These are phyloP conservation scores for Cairneyella variabilis DNA, from an alignment of 495 filamentous ascomycete species.

Conservation along the genomic window DNA sequence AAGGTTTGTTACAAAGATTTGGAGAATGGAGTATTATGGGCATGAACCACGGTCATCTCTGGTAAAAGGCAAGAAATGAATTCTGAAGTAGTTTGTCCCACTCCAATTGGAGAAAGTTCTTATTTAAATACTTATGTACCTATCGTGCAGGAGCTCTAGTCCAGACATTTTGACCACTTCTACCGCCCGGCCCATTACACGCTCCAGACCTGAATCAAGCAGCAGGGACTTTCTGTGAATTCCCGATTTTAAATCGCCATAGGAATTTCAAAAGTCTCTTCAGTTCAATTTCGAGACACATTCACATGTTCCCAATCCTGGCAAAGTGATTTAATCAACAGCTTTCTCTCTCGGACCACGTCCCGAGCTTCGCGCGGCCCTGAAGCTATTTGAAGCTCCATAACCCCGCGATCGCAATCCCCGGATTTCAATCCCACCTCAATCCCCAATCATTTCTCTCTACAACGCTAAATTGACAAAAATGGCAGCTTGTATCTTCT, in stretches of 20 bases:
- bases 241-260: too few species aligned
- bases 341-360: too few species aligned
- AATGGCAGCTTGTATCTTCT: constrained; percentile 82
- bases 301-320: too few species aligned
- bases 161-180: neutral
- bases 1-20: constrained; percentile 34
- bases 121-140: constrained; percentile 22
- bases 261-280: too few species aligned
- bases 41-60: constrained; percentile 36
- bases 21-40: constrained; percentile 31
- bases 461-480: neutral
- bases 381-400: too few species aligned
- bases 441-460: too few species aligned
- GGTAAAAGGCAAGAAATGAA: constrained; percentile 42
- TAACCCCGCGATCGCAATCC: neutral
- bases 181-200: too few species aligned
- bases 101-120: constrained; percentile 20
- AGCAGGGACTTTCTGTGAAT: too few species aligned
- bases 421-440: neutral
- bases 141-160: too few species aligned
- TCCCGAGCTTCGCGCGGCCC: neutral
- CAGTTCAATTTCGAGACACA: too few species aligned
- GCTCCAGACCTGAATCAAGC: too few species aligned
- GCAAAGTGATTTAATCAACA: too few species aligned
- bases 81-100: constrained; percentile 35